Evolutionary conservation across 306 rosid genomes (phyloP), one percentile per base, ranked within the genome.

Genomic region (Quercus bicolor): DNA sequence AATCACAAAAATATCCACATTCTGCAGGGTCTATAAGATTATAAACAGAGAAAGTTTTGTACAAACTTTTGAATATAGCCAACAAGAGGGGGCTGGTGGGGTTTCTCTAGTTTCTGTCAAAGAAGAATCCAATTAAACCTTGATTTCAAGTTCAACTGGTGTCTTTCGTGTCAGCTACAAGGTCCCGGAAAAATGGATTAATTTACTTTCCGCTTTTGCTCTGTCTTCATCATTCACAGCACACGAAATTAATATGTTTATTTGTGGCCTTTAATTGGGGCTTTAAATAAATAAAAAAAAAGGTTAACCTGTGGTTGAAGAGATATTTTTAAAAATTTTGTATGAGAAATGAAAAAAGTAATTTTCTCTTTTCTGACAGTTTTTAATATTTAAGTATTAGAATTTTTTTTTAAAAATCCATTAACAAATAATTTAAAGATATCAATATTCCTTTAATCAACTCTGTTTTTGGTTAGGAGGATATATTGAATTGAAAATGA

Each of bases 1-100:
- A 73, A 65, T 70, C 72, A 78, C 82, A 29, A 24, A 60, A 78
- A 14, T 60, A 70, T 72, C 74, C 75, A 70, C 84, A 52, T 82
- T 78, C 78, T 76, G 75, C 61, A 82, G 74, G 78, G 76, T 68
- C 53, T 51, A 48, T 62, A 77, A 37, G 69, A 20, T 56, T 68
- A 70, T 70, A 57, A 84, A 45, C 65, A 84, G 34, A 61, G 75
- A 69, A 83, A 72, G 73, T n/a, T 24, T 31, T 45, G 21, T 52
- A 20, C 66, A 45, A 29, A 64, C 52, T 66, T 53, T 48, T 10
- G 62, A 68, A 66, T 61, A 51, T 31, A 56, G 3, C 26, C 11
- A 61, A 24, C n/a, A 24, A 64, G 61, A 26, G 7, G 31, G 7
- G 14, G 28, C 34, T 65, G 79, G 75, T 56, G 73, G 76, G 72